These are phyloP conservation scores for Cryptococcus sp. DNA, from an alignment of 1,284 basidiomycete genomes.

Conservation along the genomic window DNA sequence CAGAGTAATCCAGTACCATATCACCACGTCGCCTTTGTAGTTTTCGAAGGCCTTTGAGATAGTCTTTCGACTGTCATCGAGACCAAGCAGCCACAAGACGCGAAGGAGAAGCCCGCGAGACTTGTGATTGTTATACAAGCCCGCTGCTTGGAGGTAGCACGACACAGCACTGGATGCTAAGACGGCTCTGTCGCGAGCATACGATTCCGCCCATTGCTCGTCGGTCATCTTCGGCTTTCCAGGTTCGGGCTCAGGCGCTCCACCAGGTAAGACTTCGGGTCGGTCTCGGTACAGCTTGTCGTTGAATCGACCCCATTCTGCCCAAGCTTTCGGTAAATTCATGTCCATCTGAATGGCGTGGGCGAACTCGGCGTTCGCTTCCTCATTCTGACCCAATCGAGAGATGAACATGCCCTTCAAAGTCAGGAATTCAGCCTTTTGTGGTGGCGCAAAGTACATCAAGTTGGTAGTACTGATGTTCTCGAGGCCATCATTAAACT, in stretches of 20 bases:
- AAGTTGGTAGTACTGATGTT: constrained; percentile 99
- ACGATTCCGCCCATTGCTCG: constrained; percentile 45
- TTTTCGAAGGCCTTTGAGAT: constrained; percentile 91
- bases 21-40: constrained; percentile 94
- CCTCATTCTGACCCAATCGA: constrained; percentile 80
- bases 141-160: constrained; percentile 97
- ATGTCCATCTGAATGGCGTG: constrained; percentile 96
- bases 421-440: constrained; percentile 99
- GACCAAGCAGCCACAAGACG: constrained; percentile 92
- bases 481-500: constrained; percentile 90
- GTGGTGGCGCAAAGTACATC: constrained; percentile 92
- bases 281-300: constrained; percentile 77
- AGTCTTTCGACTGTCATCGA: constrained; percentile 72
- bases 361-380: constrained; percentile 89
- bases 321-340: constrained; percentile 95
- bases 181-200: constrained; percentile 56
- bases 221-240: constrained; percentile 72
- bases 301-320: constrained; percentile 95
- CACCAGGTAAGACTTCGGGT: constrained; percentile 39
- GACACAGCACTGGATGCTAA: constrained; percentile 90
- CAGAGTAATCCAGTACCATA: constrained; percentile 99
- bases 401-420: constrained; percentile 99
- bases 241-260: constrained; percentile 45
- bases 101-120: constrained; percentile 88
- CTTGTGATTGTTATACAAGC: constrained; percentile 92